Conservation (phyloP, 2,329 filamentous ascomycete species). For the Trichoderma pleuroti region DNA sequence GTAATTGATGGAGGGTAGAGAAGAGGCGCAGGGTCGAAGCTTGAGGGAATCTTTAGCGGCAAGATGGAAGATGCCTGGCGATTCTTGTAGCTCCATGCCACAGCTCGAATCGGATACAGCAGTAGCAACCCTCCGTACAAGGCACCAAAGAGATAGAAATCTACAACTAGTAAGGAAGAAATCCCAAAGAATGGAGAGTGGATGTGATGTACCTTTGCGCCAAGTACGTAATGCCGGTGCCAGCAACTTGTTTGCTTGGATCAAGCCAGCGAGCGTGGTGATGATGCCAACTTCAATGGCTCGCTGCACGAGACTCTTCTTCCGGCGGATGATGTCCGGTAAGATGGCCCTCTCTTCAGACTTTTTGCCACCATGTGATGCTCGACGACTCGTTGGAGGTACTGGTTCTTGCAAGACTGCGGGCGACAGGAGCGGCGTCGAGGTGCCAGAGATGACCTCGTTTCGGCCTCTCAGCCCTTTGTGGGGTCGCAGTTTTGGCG, state of each 20-base stretch:
- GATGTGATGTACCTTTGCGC: constrained; percentile 44
- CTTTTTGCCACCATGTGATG: constrained; percentile 18
- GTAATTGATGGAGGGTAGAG: constrained; percentile 79
- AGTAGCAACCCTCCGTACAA: constrained; percentile 41
- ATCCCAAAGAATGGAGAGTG: not conserved
- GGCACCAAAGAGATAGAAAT: constrained; percentile 39
- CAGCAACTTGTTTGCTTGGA: constrained; percentile 46
- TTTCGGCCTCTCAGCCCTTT: constrained; percentile 71
- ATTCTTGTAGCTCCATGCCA: constrained; percentile 45
- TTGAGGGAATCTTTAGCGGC: constrained; percentile 58
- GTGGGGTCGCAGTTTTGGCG: constrained; percentile 66
- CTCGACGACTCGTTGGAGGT: constrained; percentile 24
- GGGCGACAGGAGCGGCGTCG: constrained; percentile 54
- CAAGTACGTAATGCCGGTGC: constrained; percentile 45
- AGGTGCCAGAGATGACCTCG: constrained; percentile 51
- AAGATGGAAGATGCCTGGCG: constrained; percentile 37
- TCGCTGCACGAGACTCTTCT: constrained; percentile 51
- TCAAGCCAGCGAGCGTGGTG: constrained; percentile 45
- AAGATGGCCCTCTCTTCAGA: constrained; percentile 23
- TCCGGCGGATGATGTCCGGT: constrained; percentile 38
- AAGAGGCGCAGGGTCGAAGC: constrained; percentile 90
- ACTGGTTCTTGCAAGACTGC: constrained; percentile 42
- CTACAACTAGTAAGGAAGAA: constrained; percentile 30
- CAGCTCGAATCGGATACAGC: constrained; percentile 60
- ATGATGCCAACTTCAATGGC: constrained; percentile 52